A percentile compares a stretch with the other conserved stretches of the same genome.
phyloP scores from a whole-genome alignment of 768 basidiomycete species.

The Agaricus bisporus region DNA sequence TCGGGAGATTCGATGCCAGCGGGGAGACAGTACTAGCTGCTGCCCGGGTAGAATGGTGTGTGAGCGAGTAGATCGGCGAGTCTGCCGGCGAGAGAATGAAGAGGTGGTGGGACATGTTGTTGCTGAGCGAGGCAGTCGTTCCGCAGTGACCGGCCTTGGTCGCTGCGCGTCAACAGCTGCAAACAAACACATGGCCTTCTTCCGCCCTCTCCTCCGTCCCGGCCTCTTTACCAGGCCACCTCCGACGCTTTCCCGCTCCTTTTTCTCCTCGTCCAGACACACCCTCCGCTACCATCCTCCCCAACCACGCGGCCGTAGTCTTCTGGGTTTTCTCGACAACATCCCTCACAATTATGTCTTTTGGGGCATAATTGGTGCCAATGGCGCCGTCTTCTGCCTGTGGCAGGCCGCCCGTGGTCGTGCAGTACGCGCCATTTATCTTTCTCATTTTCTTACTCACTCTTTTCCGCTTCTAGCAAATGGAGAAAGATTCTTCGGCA shows the following conservation, averaged over 20 bases:
- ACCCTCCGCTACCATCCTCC: constrained; percentile 16
- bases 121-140: background rate
- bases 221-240: background rate
- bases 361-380: constrained; percentile 59
- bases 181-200: constrained; percentile 4
- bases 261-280: constrained; percentile 17
- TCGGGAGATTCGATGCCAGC: constrained; percentile 76
- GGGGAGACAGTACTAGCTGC: constrained; percentile 53
- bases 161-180: constrained; percentile 5
- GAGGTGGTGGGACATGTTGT: constrained; percentile 76
- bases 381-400: constrained; percentile 52
- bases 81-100: constrained; percentile 84
- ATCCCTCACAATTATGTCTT: constrained; percentile 51
- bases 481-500: constrained; percentile 32
- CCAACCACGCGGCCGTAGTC: constrained; percentile 8
- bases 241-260: constrained; percentile 3
- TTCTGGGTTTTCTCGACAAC: constrained; percentile 39
- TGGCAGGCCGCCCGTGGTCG: constrained; percentile 41
- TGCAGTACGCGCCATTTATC: constrained; percentile 17
- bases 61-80: constrained; percentile 78
- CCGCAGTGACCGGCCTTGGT: background rate
- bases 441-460: background rate
- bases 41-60: constrained; percentile 78
- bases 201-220: constrained; percentile 6
- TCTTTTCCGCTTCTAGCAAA: constrained; percentile 21